A percentile compares a stretch with the other conserved stretches of the same genome.
Conservation (phyloP, 106 monocot species). For the Dendrobium huoshanense region DNA sequence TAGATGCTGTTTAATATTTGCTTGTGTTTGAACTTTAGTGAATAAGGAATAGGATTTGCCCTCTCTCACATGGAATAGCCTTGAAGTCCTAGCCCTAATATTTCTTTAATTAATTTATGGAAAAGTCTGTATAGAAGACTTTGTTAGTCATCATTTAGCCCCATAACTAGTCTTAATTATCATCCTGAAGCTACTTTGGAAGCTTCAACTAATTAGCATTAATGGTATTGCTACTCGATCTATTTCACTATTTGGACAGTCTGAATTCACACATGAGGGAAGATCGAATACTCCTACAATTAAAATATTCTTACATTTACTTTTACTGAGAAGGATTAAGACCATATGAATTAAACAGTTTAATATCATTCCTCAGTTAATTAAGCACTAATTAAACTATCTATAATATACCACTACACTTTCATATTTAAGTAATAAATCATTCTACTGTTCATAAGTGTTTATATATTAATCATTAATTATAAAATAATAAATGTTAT, state of each 20-base stretch:
- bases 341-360: background rate
- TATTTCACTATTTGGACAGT: background rate
- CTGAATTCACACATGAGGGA: background rate
- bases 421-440: no score
- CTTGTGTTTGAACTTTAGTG: constrained; percentile 1
- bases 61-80: background rate
- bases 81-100: background rate
- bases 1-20: background rate
- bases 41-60: background rate
- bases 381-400: background rate
- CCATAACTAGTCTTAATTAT: background rate
- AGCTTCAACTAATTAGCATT: background rate
- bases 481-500: no score
- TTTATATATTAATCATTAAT: no score
- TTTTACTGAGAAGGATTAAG: background rate
- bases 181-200: background rate
- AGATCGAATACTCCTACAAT: background rate
- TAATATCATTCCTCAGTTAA: background rate
- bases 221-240: background rate
- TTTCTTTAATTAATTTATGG: background rate
- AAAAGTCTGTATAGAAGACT: background rate
- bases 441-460: no score
- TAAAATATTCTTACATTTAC: background rate
- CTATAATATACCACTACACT: no score
- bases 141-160: background rate